phyloP scores from a whole-genome alignment of 768 basidiomycete species.

The Tricholoma matsutake region DNA sequence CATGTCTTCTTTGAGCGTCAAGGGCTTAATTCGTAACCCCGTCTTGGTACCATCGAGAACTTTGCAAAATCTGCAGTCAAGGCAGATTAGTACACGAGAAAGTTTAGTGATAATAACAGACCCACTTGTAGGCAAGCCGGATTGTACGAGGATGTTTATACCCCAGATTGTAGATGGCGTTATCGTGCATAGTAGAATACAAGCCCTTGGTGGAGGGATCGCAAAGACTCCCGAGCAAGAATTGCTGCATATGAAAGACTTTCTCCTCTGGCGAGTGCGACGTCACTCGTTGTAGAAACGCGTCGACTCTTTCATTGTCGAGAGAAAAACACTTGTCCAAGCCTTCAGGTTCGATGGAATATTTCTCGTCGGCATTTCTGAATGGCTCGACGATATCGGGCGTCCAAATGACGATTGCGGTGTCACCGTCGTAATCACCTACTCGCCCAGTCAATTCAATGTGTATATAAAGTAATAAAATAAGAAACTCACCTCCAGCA shows the following conservation, averaged over 20 bases:
- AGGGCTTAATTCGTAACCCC: constrained; percentile 42
- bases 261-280: constrained; percentile 19
- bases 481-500: constrained; percentile 48
- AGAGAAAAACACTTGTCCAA: constrained; percentile 42
- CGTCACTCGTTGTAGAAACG: constrained; percentile 35
- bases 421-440: constrained; percentile 77
- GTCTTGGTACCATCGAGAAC: constrained; percentile 62
- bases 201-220: constrained; percentile 46
- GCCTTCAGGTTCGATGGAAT: constrained; percentile 45
- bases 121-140: constrained; percentile 50
- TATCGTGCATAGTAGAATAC: constrained; percentile 57
- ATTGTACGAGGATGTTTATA: constrained; percentile 48
- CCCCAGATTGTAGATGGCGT: constrained; percentile 49
- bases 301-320: constrained; percentile 37
- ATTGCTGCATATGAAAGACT: constrained; percentile 41
- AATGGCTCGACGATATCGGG: constrained; percentile 53
- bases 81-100: neutral
- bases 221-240: constrained; percentile 48
- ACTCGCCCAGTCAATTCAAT: neutral
- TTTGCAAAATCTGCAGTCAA: constrained; percentile 38
- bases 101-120: neutral
- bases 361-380: constrained; percentile 45
- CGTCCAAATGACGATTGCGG: constrained; percentile 55
- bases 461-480: neutral
- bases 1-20: constrained; percentile 28